Conservation (phyloP, 371 early-diverging fungal genomes). For the Mucor sp. region DNA sequence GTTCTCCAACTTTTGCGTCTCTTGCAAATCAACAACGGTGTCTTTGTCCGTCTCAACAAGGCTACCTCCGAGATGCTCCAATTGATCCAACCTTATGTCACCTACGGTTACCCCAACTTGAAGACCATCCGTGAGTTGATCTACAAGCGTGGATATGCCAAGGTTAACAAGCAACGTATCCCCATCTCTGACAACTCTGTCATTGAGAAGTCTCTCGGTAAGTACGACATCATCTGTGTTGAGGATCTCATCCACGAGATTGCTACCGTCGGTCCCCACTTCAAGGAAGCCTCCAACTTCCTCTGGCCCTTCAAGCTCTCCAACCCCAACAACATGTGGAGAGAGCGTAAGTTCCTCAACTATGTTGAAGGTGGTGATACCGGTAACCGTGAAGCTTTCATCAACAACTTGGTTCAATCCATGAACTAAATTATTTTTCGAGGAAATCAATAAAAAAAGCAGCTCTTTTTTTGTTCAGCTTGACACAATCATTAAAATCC, state of each 20-base stretch:
- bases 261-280: conserved; percentile 97
- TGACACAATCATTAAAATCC: background rate
- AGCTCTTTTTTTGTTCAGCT: background rate
- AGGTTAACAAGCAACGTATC: conserved; percentile 96
- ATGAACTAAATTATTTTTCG: background rate
- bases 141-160: conserved; percentile 99
- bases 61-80: conserved; percentile 99
- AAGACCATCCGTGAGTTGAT: conserved; percentile 99
- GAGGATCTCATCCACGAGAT: conserved; percentile 99
- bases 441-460: background rate
- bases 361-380: conserved; percentile 98
- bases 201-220: conserved; percentile 95
- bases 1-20: conserved; percentile 99
- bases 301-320: conserved; percentile 99
- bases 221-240: conserved; percentile 95
- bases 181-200: conserved; percentile 97
- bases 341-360: conserved; percentile 93
- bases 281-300: conserved; percentile 93
- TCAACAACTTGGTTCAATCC: conserved; percentile 95
- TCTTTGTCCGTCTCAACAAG: conserved; percentile 98
- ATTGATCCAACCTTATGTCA: conserved; percentile 97
- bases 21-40: conserved; percentile 99
- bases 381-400: conserved; percentile 97
- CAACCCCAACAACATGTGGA: conserved; percentile 98
- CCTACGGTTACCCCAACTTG: conserved; percentile 97